phyloP scores from a whole-genome alignment of 768 basidiomycete species.

The Harrya chromipes region DNA sequence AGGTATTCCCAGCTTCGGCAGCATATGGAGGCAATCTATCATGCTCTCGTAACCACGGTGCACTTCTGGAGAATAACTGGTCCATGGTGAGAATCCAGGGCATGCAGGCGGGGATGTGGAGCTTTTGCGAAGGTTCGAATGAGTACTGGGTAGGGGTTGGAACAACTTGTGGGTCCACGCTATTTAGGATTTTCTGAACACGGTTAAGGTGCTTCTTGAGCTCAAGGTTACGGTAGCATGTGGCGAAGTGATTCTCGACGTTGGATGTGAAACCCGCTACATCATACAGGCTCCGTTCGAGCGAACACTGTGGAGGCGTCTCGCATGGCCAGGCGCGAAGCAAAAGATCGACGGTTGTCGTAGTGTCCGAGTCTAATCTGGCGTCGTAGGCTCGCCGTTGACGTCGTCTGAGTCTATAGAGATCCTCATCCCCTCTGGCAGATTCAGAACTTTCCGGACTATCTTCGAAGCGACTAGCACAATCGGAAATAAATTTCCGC shows the following conservation, averaged over 20 bases:
- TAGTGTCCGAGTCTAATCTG: constrained; percentile 6
- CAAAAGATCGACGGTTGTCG: not conserved
- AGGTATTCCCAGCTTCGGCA: not conserved
- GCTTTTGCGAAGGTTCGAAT: not conserved
- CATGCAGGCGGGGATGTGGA: not conserved
- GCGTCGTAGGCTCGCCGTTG: constrained; percentile 3
- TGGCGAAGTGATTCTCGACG: constrained; percentile 4
- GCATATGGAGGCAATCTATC: not conserved
- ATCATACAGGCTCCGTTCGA: constrained; percentile 2
- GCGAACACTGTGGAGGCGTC: constrained; percentile 5
- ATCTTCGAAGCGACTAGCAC: not conserved
- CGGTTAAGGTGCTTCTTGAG: constrained; percentile 13
- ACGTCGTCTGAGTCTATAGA: not conserved
- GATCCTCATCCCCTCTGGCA: not conserved
- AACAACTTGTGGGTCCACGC: not conserved
- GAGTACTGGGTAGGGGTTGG: constrained; percentile 1
- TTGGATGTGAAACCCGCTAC: not conserved
- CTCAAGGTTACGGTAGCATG: constrained; percentile 16
- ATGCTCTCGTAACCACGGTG: not conserved
- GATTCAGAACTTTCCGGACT: constrained; percentile 13
- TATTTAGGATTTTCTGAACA: constrained; percentile 9
- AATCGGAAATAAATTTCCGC: not conserved
- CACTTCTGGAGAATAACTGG: constrained; percentile 5
- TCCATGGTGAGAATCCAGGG: not conserved
- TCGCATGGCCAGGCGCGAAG: constrained; percentile 20